Percentiles rank a stretch among this genome's conserved stretches.
Conservation (phyloP, 2,329 filamentous ascomycete genomes). For the Fusarium sambucinum region DNA sequence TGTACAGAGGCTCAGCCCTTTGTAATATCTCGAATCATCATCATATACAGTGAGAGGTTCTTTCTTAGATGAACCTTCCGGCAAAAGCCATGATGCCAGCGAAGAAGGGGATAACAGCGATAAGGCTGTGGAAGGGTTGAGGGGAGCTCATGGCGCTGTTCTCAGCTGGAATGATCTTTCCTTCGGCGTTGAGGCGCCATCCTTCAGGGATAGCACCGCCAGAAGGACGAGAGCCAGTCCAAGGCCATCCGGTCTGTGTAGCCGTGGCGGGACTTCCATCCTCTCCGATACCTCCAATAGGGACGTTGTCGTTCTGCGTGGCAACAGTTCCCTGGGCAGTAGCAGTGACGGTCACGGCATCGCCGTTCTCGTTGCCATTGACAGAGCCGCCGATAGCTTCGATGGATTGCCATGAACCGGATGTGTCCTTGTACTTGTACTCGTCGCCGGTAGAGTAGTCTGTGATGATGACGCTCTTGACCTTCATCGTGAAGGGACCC, state of each 20-base stretch:
- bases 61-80: conserved; percentile 39
- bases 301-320: conserved; percentile 74
- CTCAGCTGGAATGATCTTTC: conserved; percentile 79
- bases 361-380: conserved; percentile 73
- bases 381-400: conserved; percentile 81
- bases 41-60: conserved; percentile 24
- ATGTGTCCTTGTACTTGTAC: conserved; percentile 84
- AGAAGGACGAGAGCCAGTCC: conserved; percentile 68
- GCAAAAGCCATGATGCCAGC: conserved; percentile 46
- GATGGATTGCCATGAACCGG: conserved; percentile 86
- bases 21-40: conserved; percentile 4
- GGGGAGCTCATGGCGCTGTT: conserved; percentile 57
- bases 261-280: conserved; percentile 65
- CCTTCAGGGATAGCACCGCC: conserved; percentile 75
- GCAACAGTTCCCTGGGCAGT: conserved; percentile 73
- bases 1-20: conserved; percentile 6
- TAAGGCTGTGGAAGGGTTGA: conserved; percentile 40
- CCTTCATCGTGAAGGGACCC: conserved; percentile 88
- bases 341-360: conserved; percentile 64
- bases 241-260: conserved; percentile 75
- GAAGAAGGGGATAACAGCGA: conserved; percentile 46
- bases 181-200: conserved; percentile 82
- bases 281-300: conserved; percentile 75
- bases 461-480: conserved; percentile 79
- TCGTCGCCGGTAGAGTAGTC: conserved; percentile 94